Evolutionary conservation across 768 basidiomycete genomes (phyloP).

Genomic region (Candolleomyces eurysporus): DNA sequence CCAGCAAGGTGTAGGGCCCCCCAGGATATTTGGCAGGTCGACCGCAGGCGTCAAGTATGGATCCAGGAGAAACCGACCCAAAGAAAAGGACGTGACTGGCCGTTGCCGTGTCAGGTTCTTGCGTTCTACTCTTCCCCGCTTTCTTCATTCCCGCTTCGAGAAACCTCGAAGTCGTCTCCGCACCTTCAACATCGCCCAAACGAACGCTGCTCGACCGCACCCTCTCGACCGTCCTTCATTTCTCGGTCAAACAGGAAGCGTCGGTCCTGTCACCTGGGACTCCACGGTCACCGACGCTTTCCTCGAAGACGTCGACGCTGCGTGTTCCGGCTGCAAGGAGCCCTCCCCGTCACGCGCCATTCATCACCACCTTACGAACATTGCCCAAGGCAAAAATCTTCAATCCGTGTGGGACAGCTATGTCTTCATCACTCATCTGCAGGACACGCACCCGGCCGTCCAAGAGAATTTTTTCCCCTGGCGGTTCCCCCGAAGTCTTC

Average conservation of each 20-base stretch:
- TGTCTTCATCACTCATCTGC: constrained; percentile 29
- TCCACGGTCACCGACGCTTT: background rate
- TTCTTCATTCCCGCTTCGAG: background rate
- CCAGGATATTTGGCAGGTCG: background rate
- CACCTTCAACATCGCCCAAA: too few species aligned
- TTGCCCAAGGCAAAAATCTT: background rate
- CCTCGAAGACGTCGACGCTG: background rate
- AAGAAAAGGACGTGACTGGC: background rate
- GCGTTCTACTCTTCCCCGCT: background rate
- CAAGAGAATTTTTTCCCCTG: constrained; percentile 17
- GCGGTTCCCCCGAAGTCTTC: constrained; percentile 39
- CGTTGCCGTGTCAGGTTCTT: background rate
- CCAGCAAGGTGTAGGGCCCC: too few species aligned
- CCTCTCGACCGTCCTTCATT: background rate
- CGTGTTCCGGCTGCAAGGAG: background rate
- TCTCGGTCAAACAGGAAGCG: background rate
- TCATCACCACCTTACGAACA: background rate
- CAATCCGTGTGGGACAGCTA: constrained; percentile 20
- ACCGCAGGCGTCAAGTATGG: background rate
- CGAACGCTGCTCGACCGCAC: too few species aligned
- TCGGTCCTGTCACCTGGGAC: background rate
- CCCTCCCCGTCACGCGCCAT: background rate
- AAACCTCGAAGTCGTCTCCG: background rate
- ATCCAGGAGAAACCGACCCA: background rate
- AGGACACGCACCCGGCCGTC: constrained; percentile 19